A percentile compares a stretch with the other conserved stretches of the same genome.
Evolutionary conservation across 2,329 filamentous ascomycete species (phyloP).

Genomic region (Ascochyta clinopodiicola): DNA sequence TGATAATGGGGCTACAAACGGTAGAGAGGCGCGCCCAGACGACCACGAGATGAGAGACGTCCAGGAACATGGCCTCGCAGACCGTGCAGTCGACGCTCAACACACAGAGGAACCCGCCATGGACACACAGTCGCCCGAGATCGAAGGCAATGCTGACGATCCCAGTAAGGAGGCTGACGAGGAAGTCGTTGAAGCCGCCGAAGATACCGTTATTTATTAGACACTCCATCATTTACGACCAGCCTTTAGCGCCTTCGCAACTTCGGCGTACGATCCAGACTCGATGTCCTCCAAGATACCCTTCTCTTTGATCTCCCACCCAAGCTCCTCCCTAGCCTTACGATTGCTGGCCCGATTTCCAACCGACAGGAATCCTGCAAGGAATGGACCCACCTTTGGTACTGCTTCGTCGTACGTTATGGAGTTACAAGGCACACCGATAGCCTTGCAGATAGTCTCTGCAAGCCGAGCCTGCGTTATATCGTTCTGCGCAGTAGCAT

Average conservation of each 20-base stretch:
- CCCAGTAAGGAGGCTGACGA: slow-evolving; percentile 62
- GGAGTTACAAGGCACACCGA: slow-evolving; percentile 25
- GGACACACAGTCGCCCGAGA: slow-evolving; percentile 22
- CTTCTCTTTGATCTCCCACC: slow-evolving; percentile 45
- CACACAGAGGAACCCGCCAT: slow-evolving; percentile 26
- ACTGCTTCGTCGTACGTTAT: slow-evolving; percentile 36
- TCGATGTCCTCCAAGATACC: slow-evolving; percentile 48
- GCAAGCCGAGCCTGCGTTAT: slow-evolving; percentile 43
- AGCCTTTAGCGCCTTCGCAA: slow-evolving; percentile 3
- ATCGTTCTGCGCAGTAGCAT: slow-evolving; percentile 38
- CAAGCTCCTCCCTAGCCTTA: slow-evolving; percentile 50
- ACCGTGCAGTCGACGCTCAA: slow-evolving; percentile 27
- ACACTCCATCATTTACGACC: background rate
- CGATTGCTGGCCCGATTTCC: slow-evolving; percentile 45
- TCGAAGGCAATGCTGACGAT: slow-evolving; percentile 42
- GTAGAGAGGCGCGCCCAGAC: slow-evolving; percentile 26
- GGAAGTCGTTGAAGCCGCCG: slow-evolving; percentile 78
- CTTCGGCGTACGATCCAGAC: slow-evolving; percentile 23
- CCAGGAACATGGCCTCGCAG: slow-evolving; percentile 25
- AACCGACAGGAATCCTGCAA: slow-evolving; percentile 44
- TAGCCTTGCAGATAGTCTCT: slow-evolving; percentile 34
- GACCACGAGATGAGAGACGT: slow-evolving; percentile 37
- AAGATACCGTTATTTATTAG: slow-evolving; percentile 92
- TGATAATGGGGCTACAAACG: slow-evolving; percentile 37
- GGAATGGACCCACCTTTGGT: slow-evolving; percentile 35